Evolutionary conservation across 2,329 filamentous ascomycete genomes (phyloP), one percentile per base, ranked within the genome.

Genomic region (Chlorencoelia australis): DNA sequence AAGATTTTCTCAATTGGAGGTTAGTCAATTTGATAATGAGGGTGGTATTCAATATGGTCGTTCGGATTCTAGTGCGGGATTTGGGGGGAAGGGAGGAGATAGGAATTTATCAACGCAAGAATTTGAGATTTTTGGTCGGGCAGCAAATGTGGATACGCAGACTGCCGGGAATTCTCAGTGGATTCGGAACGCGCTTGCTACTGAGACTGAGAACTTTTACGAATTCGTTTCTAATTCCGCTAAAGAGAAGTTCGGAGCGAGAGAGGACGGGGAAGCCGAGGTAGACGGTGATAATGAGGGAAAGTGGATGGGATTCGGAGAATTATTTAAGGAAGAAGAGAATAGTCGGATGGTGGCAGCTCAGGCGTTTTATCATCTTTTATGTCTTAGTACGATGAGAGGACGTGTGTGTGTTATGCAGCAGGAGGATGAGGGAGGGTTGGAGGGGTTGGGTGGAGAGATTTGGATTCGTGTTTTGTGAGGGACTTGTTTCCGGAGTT

Each of bases 291-390:
- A 22, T 10, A 22, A 35, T 9, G 41, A 37, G 14, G 22, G 30
- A 7, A 43, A 45, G 24, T 74, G 67, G 59, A 63, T 91, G 27
- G 62, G 68, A 0, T 93, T 95, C 52, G 73, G 79, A 30, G 63
- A 75, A 32, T 60, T 94, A 7, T 73, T 91, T 29, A 66, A 73
- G n/a, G 69, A 75, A 0, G 52, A 53, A 7, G 59, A 65, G 22
- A 51, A 54, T 27, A 74, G 71, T 19, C 64, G 56, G 27, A 62
- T 73, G 19, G 75, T 85, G 9, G 82, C 80, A 7, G 77, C 82
- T 2, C 82, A 87, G 55, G 84, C 77, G 0, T 80, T 85, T 53
- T 74, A 82, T 60, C 82, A 91, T 55, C 67, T 84, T 2, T 68
- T 93, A 10, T 67, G 71, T 8, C 67, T 91, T 28, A 78, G 74